Evolutionary conservation across 2,329 filamentous ascomycete species (phyloP), one percentile per base, ranked within the genome.

Genomic region (Aureobasidium sp.): DNA sequence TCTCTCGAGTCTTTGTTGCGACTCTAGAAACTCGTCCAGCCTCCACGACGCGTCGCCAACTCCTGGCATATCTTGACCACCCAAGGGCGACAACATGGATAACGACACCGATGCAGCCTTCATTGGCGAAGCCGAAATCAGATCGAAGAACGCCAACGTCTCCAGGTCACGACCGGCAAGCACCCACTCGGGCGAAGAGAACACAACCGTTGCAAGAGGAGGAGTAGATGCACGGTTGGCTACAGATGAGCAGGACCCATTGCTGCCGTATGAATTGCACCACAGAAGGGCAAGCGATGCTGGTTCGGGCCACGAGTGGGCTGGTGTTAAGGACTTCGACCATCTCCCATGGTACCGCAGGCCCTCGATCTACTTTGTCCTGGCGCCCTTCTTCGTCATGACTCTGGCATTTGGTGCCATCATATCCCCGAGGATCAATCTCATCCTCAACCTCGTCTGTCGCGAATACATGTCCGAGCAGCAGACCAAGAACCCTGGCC

Each of bases 321-420:
- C 59, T 17, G 66, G 65, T 21, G 61, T 59, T 42, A 60, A 63
- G 13, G 86, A 89, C 66, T 89, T 87, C 64, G 76, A 78, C 33
- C 78, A 78, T 8, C 65, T 86, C 57, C 80, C 84, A 4, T 85
- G 83, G 83, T 84, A 84, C 77, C 80, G 76, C 63, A 77, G 71
- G 65, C 86, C 87, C 83, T 86, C 76, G 64, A 83, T 95, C 57
- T 89, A 81, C 73, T 97, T 91, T 89, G 79, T 97, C 4, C 73
- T 97, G 8, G 84, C 82, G 0, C 89, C 91, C 0, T 94, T 92
- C 73, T 79, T 88, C 60, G 74, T 96, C 46, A 93, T 90, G 70
- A 90, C 90, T 0, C 77, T 95, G 58, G 91, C 92, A 0, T 93
- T 94, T 72, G 94, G 93, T 33, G 90, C 90, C 60, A 83, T 89